These are phyloP conservation scores for Quercus variabilis DNA, from an alignment of 306 rosid species.

Conservation along the genomic window DNA sequence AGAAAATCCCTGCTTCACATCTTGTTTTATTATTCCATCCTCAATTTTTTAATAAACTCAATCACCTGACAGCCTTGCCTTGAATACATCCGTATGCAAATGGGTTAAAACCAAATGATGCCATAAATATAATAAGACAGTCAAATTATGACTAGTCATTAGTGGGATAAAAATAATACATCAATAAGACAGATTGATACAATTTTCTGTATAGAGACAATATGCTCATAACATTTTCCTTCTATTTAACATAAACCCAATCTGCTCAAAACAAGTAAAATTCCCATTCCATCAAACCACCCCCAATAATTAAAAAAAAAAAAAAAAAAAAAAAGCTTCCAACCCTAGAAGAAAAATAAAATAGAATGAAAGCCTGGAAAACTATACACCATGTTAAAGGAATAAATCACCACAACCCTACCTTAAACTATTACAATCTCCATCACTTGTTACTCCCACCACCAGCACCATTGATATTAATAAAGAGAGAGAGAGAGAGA, in stretches of 20 bases:
- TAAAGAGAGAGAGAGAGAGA: not conserved
- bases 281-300: not conserved
- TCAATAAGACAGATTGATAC: not conserved
- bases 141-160: too few species aligned
- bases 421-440: slow-evolving; percentile 13
- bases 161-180: not conserved
- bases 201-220: not conserved
- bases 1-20: too few species aligned
- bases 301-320: not conserved
- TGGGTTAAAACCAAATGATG: too few species aligned
- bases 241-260: slow-evolving; percentile 19
- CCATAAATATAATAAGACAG: too few species aligned
- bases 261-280: slow-evolving; percentile 1
- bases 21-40: too few species aligned
- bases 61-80: too few species aligned
- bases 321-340: not conserved
- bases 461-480: not conserved
- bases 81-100: too few species aligned
- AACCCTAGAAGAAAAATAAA: not conserved
- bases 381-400: slow-evolving; percentile 15
- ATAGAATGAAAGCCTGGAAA: slow-evolving; percentile 7
- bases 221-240: not conserved
- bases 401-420: slow-evolving; percentile 12
- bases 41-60: too few species aligned
- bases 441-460: not conserved